Percentiles rank a stretch among this genome's conserved stretches.
Conservation (phyloP, 352 stramenopile genomes). For the Phytophthora hybrid region DNA sequence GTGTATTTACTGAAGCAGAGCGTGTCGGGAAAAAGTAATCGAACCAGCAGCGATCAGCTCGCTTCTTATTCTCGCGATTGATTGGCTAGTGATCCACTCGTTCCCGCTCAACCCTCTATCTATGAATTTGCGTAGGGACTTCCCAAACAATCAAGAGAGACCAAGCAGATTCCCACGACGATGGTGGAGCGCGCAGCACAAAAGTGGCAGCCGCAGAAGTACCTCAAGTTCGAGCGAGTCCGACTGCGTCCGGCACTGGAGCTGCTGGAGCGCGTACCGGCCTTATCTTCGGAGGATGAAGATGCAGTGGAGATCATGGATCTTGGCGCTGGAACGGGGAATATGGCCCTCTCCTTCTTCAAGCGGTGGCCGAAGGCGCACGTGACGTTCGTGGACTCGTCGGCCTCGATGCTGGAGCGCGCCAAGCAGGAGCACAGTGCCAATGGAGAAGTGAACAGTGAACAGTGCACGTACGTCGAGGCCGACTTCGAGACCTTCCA, state of each 20-base stretch:
- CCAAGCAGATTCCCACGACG: not conserved
- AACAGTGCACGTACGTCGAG: constrained; percentile 54
- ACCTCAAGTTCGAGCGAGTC: constrained; percentile 69
- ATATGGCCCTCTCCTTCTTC: constrained; percentile 71
- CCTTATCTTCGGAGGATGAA: constrained; percentile 24
- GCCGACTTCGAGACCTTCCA: constrained; percentile 67
- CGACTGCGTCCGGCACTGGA: constrained; percentile 73
- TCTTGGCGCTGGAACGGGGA: constrained; percentile 71
- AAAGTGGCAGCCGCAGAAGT: constrained; percentile 65
- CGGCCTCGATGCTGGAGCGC: constrained; percentile 61
- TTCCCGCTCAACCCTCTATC: not conserved
- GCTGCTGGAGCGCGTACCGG: constrained; percentile 55
- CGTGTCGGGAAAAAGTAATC: constrained; percentile 33
- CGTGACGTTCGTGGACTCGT: constrained; percentile 76
- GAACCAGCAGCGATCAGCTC: constrained; percentile 34
- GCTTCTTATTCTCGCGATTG: constrained; percentile 19
- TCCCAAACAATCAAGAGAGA: not conserved
- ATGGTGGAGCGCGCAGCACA: constrained; percentile 34
- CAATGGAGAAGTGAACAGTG: constrained; percentile 32
- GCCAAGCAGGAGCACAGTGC: constrained; percentile 50
- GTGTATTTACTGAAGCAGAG: constrained; percentile 43
- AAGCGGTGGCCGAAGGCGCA: constrained; percentile 58
- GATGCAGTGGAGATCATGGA: constrained; percentile 57
- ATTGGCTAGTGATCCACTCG: not conserved
- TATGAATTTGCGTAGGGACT: not conserved